Conservation (phyloP, 2,329 filamentous ascomycete genomes). For the Monilinia fructigena region DNA sequence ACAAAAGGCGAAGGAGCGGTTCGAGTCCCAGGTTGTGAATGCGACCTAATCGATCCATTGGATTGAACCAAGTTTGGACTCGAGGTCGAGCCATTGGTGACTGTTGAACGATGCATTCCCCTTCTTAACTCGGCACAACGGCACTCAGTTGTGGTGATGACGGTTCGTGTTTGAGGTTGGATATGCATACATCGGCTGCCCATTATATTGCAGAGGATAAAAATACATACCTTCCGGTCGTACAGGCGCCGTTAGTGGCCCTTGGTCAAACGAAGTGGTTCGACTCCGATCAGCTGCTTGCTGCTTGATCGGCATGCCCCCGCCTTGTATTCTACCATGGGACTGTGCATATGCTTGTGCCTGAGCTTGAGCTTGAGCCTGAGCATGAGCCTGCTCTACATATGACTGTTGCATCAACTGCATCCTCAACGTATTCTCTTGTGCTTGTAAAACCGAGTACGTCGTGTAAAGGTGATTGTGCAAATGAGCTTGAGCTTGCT, state of each 20-base stretch:
- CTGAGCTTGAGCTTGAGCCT: conserved; percentile 43
- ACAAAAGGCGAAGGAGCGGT: conserved; percentile 39
- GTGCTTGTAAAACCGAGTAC: conserved; percentile 44
- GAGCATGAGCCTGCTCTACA: conserved; percentile 44
- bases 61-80: conserved; percentile 45
- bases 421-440: conserved; percentile 48
- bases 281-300: conserved; percentile 52
- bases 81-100: conserved; percentile 50
- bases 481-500: conserved; percentile 39
- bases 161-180: conserved; percentile 53
- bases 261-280: conserved; percentile 63
- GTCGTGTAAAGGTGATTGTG: conserved; percentile 42
- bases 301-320: conserved; percentile 39
- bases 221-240: conserved; percentile 55
- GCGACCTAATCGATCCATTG: conserved; percentile 59
- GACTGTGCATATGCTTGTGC: conserved; percentile 45
- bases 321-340: conserved; percentile 40
- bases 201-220: conserved; percentile 47
- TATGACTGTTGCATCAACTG: conserved; percentile 50
- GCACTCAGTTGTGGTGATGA: conserved; percentile 53
- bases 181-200: conserved; percentile 49
- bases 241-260: conserved; percentile 57
- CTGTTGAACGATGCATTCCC: conserved; percentile 54
- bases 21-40: conserved; percentile 62
- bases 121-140: conserved; percentile 53